phyloP scores from a whole-genome alignment of 768 basidiomycete genomes.

The Russula sp. region DNA sequence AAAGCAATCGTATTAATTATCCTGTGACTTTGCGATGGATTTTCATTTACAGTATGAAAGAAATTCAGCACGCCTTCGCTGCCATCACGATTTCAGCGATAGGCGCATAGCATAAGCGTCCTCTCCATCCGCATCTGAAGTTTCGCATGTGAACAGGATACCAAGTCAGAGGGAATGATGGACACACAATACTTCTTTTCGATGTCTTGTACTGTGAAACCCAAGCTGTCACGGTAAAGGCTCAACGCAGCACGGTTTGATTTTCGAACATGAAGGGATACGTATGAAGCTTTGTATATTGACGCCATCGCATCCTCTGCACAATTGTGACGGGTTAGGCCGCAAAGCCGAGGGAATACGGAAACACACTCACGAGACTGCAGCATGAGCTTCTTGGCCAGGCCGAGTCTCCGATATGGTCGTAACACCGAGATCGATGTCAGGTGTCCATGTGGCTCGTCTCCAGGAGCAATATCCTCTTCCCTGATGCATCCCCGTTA shows the following conservation, averaged over 20 bases:
- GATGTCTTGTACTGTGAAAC: slow-evolving; percentile 78
- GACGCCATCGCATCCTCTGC: slow-evolving; percentile 87
- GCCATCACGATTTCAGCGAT: slow-evolving; percentile 36
- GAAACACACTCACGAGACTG: slow-evolving; percentile 64
- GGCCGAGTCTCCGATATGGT: slow-evolving; percentile 81
- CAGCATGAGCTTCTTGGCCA: slow-evolving; percentile 92
- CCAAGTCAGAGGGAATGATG: slow-evolving; percentile 23
- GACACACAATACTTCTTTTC: slow-evolving; percentile 88
- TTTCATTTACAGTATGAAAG: not conserved
- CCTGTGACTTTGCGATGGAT: not conserved
- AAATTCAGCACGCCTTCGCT: not conserved
- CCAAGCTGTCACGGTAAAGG: slow-evolving; percentile 82
- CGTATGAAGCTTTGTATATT: slow-evolving; percentile 77
- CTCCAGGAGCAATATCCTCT: slow-evolving; percentile 48
- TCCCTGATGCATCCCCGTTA: slow-evolving; percentile 42
- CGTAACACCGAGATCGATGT: slow-evolving; percentile 94
- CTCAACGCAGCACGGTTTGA: slow-evolving; percentile 90
- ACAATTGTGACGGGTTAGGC: not conserved
- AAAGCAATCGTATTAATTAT: not conserved
- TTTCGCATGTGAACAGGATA: not conserved
- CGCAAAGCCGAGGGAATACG: not conserved
- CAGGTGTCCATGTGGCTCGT: slow-evolving; percentile 79
- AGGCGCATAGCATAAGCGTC: slow-evolving; percentile 91
- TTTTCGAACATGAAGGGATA: slow-evolving; percentile 87
- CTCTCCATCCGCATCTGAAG: slow-evolving; percentile 85